These are phyloP conservation scores for Hirsutella thompsonii DNA, from an alignment of 2,329 filamentous ascomycete species.

Conservation along the genomic window DNA sequence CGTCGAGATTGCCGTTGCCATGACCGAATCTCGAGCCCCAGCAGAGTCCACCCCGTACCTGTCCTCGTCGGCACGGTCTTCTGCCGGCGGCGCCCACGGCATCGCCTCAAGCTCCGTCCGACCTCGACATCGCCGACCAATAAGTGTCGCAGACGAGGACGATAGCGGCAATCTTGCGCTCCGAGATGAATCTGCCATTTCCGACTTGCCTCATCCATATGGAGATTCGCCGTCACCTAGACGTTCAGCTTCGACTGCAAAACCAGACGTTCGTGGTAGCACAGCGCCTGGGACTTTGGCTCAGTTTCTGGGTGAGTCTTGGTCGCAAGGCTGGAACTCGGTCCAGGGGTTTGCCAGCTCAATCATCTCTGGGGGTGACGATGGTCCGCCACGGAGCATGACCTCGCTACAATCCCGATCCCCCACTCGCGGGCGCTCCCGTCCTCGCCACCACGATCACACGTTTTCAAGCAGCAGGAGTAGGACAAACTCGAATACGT, in stretches of 20 bases:
- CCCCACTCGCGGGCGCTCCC: slow-evolving; percentile 7
- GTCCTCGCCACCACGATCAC: slow-evolving; percentile 9
- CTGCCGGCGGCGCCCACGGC: slow-evolving; percentile 22
- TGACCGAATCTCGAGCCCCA: slow-evolving; percentile 20
- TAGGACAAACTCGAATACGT: slow-evolving; percentile 16
- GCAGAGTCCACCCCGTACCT: slow-evolving; percentile 21
- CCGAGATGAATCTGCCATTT: slow-evolving; percentile 11
- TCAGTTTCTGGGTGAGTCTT: slow-evolving; percentile 35
- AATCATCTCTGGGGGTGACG: slow-evolving; percentile 17
- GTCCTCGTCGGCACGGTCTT: slow-evolving; percentile 32
- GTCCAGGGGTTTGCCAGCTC: slow-evolving; percentile 41
- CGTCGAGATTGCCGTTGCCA: slow-evolving; percentile 20
- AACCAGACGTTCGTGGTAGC: slow-evolving; percentile 20
- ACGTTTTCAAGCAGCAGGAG: slow-evolving; percentile 7
- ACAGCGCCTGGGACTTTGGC: slow-evolving; percentile 11
- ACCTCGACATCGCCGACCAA: slow-evolving; percentile 36
- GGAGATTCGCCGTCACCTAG: slow-evolving; percentile 36
- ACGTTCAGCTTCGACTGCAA: slow-evolving; percentile 17
- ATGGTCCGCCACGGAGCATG: slow-evolving; percentile 3
- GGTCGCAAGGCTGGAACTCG: slow-evolving; percentile 40
- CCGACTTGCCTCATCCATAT: slow-evolving; percentile 23
- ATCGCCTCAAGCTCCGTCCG: slow-evolving; percentile 27
- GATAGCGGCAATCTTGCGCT: slow-evolving; percentile 16
- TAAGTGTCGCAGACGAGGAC: slow-evolving; percentile 16
- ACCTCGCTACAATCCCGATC: not conserved